phyloP scores from a whole-genome alignment of 2,329 filamentous ascomycete species.

The Xylariales sp. region DNA sequence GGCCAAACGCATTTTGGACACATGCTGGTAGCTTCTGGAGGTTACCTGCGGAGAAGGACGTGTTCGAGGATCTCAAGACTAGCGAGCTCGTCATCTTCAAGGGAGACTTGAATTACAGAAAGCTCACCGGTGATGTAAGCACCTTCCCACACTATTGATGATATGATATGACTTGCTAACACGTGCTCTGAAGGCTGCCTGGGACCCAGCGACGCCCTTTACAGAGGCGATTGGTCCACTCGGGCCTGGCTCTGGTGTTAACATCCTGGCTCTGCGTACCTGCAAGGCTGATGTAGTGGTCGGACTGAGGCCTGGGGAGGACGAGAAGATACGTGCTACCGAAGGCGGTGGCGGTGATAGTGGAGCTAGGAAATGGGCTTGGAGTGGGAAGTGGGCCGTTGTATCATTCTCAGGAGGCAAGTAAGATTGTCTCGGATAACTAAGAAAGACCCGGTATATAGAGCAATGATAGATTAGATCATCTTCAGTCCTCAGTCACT shows the following conservation, averaged over 20 bases:
- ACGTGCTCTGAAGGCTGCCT: conserved; percentile 53
- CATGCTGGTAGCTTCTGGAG: conserved; percentile 84
- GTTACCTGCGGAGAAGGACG: conserved; percentile 62
- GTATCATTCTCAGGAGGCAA: conserved; percentile 77
- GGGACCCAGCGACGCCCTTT: conserved; percentile 87
- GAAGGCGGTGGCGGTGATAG: conserved; percentile 68
- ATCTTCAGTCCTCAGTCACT: too few relatives aligned
- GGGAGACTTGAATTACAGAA: conserved; percentile 94
- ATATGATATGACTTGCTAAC: neutral
- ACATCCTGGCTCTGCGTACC: conserved; percentile 81
- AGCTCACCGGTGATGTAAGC: conserved; percentile 82
- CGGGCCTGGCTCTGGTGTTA: conserved; percentile 74
- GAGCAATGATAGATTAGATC: too few relatives aligned
- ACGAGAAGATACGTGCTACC: conserved; percentile 68
- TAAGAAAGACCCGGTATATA: too few relatives aligned
- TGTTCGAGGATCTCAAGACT: conserved; percentile 73
- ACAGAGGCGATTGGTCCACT: conserved; percentile 78
- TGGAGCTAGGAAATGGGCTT: conserved; percentile 79
- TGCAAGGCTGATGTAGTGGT: conserved; percentile 97
- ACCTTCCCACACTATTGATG: neutral
- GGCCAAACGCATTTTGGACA: conserved; percentile 91
- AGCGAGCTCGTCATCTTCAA: conserved; percentile 94
- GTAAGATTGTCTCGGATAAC: conserved; percentile 14
- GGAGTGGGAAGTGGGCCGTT: conserved; percentile 96
- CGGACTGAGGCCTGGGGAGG: conserved; percentile 73